These are phyloP conservation scores for Polytrichum commune DNA, from an alignment of 225 moss, liverwort and hornwort genomes.

Conservation along the genomic window DNA sequence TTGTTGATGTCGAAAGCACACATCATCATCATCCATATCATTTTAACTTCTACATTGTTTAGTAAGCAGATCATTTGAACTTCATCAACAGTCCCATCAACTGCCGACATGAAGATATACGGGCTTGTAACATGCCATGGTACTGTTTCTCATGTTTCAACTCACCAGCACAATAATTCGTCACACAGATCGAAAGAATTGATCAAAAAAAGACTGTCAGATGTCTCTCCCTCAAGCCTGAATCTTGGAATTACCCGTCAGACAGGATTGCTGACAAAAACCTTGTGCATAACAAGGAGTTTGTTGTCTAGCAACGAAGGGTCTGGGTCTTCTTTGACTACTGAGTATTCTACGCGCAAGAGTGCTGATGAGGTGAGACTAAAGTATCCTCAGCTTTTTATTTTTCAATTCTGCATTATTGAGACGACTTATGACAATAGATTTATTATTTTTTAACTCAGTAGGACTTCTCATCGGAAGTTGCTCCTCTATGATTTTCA, in stretches of 20 bases:
- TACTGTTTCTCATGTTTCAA: background rate
- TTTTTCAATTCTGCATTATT: background rate
- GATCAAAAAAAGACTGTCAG: background rate
- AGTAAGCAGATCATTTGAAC: background rate
- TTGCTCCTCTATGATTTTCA: too few species aligned
- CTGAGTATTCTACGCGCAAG: constrained; percentile 32
- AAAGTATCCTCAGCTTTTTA: background rate
- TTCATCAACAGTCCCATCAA: background rate
- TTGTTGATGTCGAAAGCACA: background rate
- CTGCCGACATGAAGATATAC: background rate
- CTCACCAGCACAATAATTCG: background rate
- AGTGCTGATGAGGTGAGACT: constrained; percentile 29
- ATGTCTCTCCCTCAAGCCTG: background rate
- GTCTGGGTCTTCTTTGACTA: constrained; percentile 19
- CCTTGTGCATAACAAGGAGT: constrained; percentile 8
- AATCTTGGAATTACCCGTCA: constrained; percentile 6
- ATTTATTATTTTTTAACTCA: background rate
- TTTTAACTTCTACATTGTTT: background rate
- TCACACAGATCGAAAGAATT: background rate
- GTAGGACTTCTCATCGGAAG: too few species aligned
- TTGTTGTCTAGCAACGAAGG: constrained; percentile 11
- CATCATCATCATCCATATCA: background rate
- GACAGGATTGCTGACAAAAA: constrained; percentile 7
- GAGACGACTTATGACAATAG: background rate
- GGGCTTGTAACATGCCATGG: background rate